A percentile compares a stretch with the other conserved stretches of the same genome.
Evolutionary conservation across 2,329 filamentous ascomycete species (phyloP).

Genomic region (Stagonosporopsis vannaccii): DNA sequence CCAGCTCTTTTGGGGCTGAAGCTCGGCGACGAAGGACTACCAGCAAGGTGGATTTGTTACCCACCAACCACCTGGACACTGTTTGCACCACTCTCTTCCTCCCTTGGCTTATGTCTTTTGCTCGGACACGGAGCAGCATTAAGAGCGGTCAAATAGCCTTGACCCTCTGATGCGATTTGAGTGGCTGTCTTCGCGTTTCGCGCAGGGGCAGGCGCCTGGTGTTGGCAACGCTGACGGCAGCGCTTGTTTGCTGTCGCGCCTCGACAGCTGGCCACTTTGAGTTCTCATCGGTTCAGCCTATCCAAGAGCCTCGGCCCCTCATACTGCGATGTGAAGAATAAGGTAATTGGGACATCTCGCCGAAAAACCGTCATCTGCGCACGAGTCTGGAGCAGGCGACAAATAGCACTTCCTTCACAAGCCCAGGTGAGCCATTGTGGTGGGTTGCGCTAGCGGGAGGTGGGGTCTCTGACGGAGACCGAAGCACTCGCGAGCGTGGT

Average conservation of each 20-base stretch:
- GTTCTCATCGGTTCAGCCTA: neutral
- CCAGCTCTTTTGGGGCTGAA: neutral
- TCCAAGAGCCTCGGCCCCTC: conserved; percentile 13
- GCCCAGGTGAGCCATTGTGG: conserved; percentile 3
- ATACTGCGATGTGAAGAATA: conserved; percentile 1
- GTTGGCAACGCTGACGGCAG: conserved; percentile 5
- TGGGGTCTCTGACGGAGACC: conserved; percentile 7
- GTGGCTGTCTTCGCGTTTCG: neutral
- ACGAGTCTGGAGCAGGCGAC: neutral
- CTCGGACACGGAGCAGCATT: neutral
- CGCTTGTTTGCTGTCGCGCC: neutral
- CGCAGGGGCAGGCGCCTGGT: conserved; percentile 6
- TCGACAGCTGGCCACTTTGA: neutral
- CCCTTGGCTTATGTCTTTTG: conserved; percentile 2
- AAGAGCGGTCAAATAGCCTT: neutral
- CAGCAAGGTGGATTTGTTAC: conserved; percentile 2
- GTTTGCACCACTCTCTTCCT: conserved; percentile 4
- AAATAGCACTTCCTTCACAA: neutral
- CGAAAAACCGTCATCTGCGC: neutral
- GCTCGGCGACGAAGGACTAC: conserved; percentile 7
- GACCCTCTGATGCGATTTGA: neutral
- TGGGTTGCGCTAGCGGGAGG: conserved; percentile 11
- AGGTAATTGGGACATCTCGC: neutral
- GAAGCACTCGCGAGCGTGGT: neutral
- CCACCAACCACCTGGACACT: conserved; percentile 8